Conservation (phyloP, 2,329 filamentous ascomycete genomes). For the Endoconidiophora polonica region DNA sequence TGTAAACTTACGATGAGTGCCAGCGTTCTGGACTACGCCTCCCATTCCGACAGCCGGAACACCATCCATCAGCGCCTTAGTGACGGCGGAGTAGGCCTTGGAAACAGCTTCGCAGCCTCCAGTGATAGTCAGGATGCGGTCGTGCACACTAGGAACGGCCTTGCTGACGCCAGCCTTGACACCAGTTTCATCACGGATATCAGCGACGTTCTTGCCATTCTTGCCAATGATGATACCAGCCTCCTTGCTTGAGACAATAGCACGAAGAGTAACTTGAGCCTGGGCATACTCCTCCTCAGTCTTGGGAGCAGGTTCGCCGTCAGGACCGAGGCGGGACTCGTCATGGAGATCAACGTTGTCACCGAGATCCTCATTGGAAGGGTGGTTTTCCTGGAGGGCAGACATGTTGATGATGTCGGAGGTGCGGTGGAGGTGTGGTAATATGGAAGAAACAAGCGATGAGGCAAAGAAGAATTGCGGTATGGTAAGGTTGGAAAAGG, state of each 20-base stretch:
- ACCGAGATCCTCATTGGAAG: conserved; percentile 45
- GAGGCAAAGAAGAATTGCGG: conserved; percentile 13
- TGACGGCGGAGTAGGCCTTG: conserved; percentile 84
- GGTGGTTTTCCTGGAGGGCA: conserved; percentile 37
- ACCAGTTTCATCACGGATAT: conserved; percentile 90
- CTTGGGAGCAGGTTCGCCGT: conserved; percentile 68
- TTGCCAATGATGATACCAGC: conserved; percentile 98
- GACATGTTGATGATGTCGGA: conserved; percentile 35
- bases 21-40: conserved; percentile 68
- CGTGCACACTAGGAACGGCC: conserved; percentile 92
- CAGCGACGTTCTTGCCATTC: conserved; percentile 93
- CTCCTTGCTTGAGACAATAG: conserved; percentile 97
- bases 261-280: conserved; percentile 81
- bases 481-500: conserved; percentile 8
- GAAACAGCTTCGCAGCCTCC: conserved; percentile 77
- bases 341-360: conserved; percentile 48
- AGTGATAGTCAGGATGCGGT: conserved; percentile 90
- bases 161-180: conserved; percentile 98
- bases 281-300: conserved; percentile 95
- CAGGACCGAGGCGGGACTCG: conserved; percentile 44
- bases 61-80: conserved; percentile 78
- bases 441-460: conserved; percentile 8
- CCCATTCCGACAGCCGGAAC: conserved; percentile 94
- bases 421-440: conserved; percentile 12
- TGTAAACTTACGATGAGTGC: conserved; percentile 71